Evolutionary conservation across 129 eudicot genomes (phyloP), one percentile per base, ranked within the genome.

Genomic region (Chrysanthemum seticuspe): DNA sequence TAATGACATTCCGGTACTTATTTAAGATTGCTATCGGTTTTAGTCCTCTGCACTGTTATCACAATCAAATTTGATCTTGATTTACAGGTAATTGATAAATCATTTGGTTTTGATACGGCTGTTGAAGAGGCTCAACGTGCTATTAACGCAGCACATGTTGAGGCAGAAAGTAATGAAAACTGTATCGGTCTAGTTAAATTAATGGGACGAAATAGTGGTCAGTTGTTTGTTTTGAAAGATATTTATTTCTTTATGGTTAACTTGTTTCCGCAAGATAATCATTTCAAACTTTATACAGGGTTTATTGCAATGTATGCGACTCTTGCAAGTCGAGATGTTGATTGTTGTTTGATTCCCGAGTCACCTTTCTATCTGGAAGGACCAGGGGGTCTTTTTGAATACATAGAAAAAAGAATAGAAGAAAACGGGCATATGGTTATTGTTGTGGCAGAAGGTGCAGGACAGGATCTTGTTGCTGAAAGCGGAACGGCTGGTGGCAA

Each of bases 91-190:
- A 94, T 94, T 54, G 99, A 94, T 80, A 90, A 82, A 69, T 90
- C 99, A 0, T 94, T 94, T 70, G 99, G 99, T 51, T 94, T 94
- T 74, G 99, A 94, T 75, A 88, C 94, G 62, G 96, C 99, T 68
- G 97, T 94, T 60, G 99, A 94, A 88, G 99, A 94, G 82, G 99
- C 99, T 62, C 93, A 94, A 48, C 97, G 99, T 65, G 99, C 97
- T 21, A 94, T 94, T 23, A 86, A 83, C 80, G 97, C 99, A 66
- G 97, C 99, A 25, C 99, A 94, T 72, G 97, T 88, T 56, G 99
- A 94, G 84, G 80, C 99, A 55, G 91, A 86, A 59, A 94, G 99
- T 80, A 68, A 65, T 13, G 97, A 86, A 65, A 94, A 94, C 74
- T 87, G 99, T 72, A 90, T 94, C 40, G 99, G 99, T 68, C 89